phyloP scores from a whole-genome alignment of 2,329 filamentous ascomycete species.

The Apiospora arundinis region DNA sequence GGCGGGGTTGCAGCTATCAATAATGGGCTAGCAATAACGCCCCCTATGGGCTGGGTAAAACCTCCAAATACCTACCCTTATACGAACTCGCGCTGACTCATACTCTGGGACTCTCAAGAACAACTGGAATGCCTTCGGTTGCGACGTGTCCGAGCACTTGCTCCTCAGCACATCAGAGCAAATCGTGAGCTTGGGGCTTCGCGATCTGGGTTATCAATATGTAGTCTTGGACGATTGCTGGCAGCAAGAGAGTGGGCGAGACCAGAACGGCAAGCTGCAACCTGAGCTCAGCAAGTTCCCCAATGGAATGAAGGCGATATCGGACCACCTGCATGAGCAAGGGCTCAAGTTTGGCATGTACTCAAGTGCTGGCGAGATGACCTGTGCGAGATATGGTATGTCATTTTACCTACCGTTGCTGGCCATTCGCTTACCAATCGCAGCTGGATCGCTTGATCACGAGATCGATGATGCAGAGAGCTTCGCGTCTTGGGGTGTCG shows the following conservation, averaged over 20 bases:
- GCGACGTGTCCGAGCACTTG: slow-evolving; percentile 30
- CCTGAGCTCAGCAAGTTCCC: slow-evolving; percentile 41
- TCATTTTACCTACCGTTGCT: background rate
- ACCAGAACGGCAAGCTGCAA: slow-evolving; percentile 16
- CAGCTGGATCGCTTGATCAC: slow-evolving; percentile 54
- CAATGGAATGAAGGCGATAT: slow-evolving; percentile 42
- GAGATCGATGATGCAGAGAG: slow-evolving; percentile 59
- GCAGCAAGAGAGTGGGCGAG: slow-evolving; percentile 22
- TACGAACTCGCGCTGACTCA: background rate
- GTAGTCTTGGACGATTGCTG: slow-evolving; percentile 31
- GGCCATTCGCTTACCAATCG: background rate
- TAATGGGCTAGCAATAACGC: slow-evolving; percentile 30
- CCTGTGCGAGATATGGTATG: slow-evolving; percentile 55
- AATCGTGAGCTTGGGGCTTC: slow-evolving; percentile 27
- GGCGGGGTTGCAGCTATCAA: slow-evolving; percentile 27
- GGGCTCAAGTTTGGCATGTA: slow-evolving; percentile 49
- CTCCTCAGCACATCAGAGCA: slow-evolving; percentile 23
- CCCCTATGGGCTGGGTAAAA: slow-evolving; percentile 32
- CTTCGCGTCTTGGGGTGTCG: slow-evolving; percentile 59
- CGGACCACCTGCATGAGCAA: slow-evolving; percentile 42
- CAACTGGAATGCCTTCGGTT: slow-evolving; percentile 35
- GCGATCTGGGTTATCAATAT: slow-evolving; percentile 29
- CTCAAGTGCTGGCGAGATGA: slow-evolving; percentile 50
- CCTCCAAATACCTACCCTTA: background rate
- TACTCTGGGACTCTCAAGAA: background rate